Evolutionary conservation across 176 grass and related monocot genomes (phyloP), one percentile per base, ranked within the genome.

Genomic region (Eragrostis curvula): DNA sequence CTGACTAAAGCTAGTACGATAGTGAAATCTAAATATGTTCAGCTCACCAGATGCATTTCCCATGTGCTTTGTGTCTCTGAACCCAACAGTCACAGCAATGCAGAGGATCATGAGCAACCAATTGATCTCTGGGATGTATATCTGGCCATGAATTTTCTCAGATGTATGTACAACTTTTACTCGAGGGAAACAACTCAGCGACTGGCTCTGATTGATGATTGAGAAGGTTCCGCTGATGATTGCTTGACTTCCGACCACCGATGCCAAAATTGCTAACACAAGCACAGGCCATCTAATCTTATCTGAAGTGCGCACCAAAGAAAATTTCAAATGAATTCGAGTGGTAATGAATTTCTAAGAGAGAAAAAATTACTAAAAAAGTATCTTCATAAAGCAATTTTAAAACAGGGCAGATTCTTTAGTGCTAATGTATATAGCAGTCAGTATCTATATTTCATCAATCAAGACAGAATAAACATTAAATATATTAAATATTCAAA

Each of bases 121-220:
- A 63, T 99, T 99, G 86, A 99, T 92, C 88, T 99, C 96, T 57
- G 96, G 96, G 59, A 99, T 99, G 77, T 99, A 99, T 78, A 99
- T 99, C 57, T 99, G 96, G 3, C 96, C 96, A 53, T 99, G 96
- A 44, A 99, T 96, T 83, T 96, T 96, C 12, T 96, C 89, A 47
- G 90, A 93, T 53, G 93, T 99, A 78, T 99, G 96, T 24, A 96
- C 85, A 27, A 99, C 87, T 92, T 98, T 99, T 61, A 99, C 96
- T 79, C 96, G 86, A 43, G 96, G 96, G 90, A 99, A 99, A 81
- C 96, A 99, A 32, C 96, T 95, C 20, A 99, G 81, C 11, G 96
- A 89, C 41, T 93, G 96, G 70, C 96, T 99, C 80, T 99, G 96
- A 23, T 93, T 99, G 75, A 99, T 99, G 8, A 99, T 99, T 24